Base-by-base conservation (phyloP, 306 rosid species). In the Prunus padus region DNA sequence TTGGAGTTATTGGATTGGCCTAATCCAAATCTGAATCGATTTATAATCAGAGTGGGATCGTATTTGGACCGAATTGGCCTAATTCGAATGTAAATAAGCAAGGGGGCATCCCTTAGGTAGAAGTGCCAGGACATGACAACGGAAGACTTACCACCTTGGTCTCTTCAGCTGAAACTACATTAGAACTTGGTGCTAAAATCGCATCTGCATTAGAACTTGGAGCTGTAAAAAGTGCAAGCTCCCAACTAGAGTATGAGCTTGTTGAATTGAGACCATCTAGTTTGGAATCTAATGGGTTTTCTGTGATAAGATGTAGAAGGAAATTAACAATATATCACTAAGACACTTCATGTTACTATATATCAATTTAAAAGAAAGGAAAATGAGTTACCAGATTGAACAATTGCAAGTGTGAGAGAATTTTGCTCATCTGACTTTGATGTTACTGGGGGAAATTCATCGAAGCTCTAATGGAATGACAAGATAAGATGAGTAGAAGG, bases 381-480 rank as follows among this genome's bases (percentile, higher is more conserved):
- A 45, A 23, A 6, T 3, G 6, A 67, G 55, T 49, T 70, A 70
- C 74, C 63, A 8, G 20, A 11, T 8, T 33, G 63, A 50, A 70
- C 63, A 1, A 51, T 30, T 30, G 74, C 63, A 50, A 70, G 62
- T 52, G 74, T 8, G 47, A 52, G 8, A 30, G 63, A 52, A 31
- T 31, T 52, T 42, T 31, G 31, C 57, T 70, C 64, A 33, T 70
- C 49, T 7, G 63, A 31, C 11, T 52, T 49, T 70, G 64, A 70
- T 31, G 63, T 31, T 70, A 10, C 63, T 33, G 62, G 74, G 14
- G 37, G 33, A 11, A 70, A 42, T 11, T 70, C 74, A 52, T 70
- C 74, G 8, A 70, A 70, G 63, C 63, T 52, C 74, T 70, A 26
- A 25, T 69, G 31, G 49, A 70, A 52, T 70, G 30, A 50, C 46